Evolutionary conservation across 1,284 basidiomycete species (phyloP), one percentile per base, ranked within the genome.

Genomic region (Melampsora larici-populina): DNA sequence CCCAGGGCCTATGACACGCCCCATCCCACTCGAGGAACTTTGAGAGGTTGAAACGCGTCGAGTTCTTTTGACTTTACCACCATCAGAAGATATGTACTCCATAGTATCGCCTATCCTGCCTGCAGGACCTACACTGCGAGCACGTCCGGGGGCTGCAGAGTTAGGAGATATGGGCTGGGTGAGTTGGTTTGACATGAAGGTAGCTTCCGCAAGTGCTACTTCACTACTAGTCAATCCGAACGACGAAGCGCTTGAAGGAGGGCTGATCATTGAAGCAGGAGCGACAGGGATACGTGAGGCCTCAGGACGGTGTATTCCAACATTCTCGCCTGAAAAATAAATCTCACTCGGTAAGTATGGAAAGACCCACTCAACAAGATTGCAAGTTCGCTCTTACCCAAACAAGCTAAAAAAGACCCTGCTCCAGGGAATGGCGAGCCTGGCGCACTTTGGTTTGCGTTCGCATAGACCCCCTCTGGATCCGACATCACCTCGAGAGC

Each of bases 61-160:
- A 21, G 80, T 80, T 9, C 82, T 79, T 72, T 81, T 83, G 26
- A 81, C 81, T 63, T 83, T 82, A 17, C 80, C 80, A n/a, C 82
- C 82, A 65, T 83, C 82, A 29, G 82, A 81, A 13, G 82, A 83
- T n/a, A 63, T 51, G 49, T 70, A 60, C n/a, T 70, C 75, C 8
- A 66, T 5, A 7, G 70, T 29, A 29, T 58, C 55, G 26, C 55
- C 55, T 18, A 58, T 58, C 55, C n/a, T 58, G 11, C 66, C 18
- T 21, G 8, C 58, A n/a, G 66, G 62, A 26, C 65, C 78, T 64
- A 43, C 65, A 46, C 72, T 73, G 1, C 76, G 48, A n/a, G 49
- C 64, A 9, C 67, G 63, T 8, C 67, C 36, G 8, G 49, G 40
- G 21, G n/a, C 55, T 8, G 55, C 55, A 17, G 73, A 60, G 24